phyloP scores from a whole-genome alignment of 352 stramenopile species.

The Pythium apleroticum region DNA sequence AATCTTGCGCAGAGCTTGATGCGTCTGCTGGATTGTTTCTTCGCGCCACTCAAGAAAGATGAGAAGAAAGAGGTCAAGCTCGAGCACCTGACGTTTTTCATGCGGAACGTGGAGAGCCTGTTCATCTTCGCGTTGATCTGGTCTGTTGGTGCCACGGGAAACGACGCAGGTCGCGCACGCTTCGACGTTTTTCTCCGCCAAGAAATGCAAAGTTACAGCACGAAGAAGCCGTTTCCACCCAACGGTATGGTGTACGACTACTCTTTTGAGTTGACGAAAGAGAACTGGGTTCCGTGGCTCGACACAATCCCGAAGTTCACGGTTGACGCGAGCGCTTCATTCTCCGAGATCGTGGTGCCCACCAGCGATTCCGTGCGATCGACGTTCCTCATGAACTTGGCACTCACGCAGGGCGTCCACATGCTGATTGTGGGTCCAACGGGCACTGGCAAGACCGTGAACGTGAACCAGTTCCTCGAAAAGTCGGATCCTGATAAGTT shows the following conservation, averaged over 20 bases:
- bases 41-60: slow-evolving; percentile 79
- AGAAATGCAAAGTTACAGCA: slow-evolving; percentile 69
- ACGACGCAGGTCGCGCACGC: slow-evolving; percentile 74
- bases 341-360: slow-evolving; percentile 92
- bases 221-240: slow-evolving; percentile 55
- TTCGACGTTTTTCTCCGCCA: slow-evolving; percentile 89
- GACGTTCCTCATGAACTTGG: slow-evolving; percentile 90
- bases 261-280: slow-evolving; percentile 77
- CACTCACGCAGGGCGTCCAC: slow-evolving; percentile 81
- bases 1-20: slow-evolving; percentile 90
- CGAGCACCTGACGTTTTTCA: slow-evolving; percentile 65
- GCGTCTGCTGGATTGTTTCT: slow-evolving; percentile 92
- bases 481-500: slow-evolving; percentile 88
- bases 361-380: slow-evolving; percentile 93
- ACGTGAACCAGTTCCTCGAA: slow-evolving; percentile 92
- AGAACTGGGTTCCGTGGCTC: slow-evolving; percentile 90
- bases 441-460: slow-evolving; percentile 94
- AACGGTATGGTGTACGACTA: slow-evolving; percentile 90
- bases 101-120: slow-evolving; percentile 82
- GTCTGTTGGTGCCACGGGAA: slow-evolving; percentile 90
- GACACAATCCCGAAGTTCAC: slow-evolving; percentile 85
- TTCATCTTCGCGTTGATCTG: slow-evolving; percentile 94
- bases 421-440: slow-evolving; percentile 94
- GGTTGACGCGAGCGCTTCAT: slow-evolving; percentile 74
- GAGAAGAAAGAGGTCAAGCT: slow-evolving; percentile 83